These are phyloP conservation scores for Astrothelium subdiscretum DNA, from an alignment of 495 filamentous ascomycete genomes.

Conservation along the genomic window DNA sequence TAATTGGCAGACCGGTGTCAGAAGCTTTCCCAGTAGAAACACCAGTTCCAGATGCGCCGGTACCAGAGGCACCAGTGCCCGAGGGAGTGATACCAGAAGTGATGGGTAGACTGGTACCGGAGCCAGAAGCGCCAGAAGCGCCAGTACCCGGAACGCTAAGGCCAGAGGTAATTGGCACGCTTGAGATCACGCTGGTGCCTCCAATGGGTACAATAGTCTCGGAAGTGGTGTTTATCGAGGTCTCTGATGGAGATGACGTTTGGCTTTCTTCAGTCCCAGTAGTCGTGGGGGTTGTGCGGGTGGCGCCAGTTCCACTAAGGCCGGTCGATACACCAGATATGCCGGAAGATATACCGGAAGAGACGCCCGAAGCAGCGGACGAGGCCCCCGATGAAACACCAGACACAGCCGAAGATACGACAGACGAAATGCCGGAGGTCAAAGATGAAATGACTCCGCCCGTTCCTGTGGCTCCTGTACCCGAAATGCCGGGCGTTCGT, in stretches of 20 bases:
- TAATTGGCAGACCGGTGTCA: background rate
- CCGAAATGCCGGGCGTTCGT: background rate
- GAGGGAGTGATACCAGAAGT: background rate
- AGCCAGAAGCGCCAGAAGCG: background rate
- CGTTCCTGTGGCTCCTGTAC: background rate
- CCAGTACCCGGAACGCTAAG: background rate
- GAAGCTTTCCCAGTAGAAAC: background rate
- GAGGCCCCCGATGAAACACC: constrained; percentile 13
- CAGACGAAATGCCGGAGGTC: background rate
- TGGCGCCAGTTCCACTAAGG: background rate
- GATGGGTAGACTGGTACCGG: background rate
- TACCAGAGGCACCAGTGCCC: background rate
- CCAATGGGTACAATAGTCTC: background rate
- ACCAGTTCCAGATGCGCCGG: background rate
- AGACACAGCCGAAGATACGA: constrained; percentile 10
- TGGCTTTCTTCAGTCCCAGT: background rate
- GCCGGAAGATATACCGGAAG: constrained; percentile 12
- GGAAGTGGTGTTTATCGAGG: background rate
- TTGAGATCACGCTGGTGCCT: background rate
- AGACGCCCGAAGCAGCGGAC: constrained; percentile 9
- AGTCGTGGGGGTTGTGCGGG: background rate
- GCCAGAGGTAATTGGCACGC: background rate
- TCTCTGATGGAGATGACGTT: background rate
- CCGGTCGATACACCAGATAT: constrained; percentile 15
- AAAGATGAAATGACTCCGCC: background rate